These are phyloP conservation scores for Ramaria rubella DNA, from an alignment of 768 basidiomycete genomes.

Conservation along the genomic window DNA sequence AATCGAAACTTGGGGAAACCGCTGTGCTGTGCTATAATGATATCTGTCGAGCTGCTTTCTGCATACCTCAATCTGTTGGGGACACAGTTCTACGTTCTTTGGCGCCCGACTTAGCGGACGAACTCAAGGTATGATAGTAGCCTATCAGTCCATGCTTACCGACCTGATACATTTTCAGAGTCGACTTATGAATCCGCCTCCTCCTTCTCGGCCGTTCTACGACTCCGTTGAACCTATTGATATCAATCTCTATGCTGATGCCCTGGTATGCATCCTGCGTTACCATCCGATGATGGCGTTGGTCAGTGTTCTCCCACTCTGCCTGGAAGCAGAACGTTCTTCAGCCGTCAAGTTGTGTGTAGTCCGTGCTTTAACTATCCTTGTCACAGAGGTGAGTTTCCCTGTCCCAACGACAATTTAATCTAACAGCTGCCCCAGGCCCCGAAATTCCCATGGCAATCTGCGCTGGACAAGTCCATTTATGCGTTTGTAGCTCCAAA, in stretches of 20 bases:
- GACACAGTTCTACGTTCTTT: slow-evolving; percentile 60
- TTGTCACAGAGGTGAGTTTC: slow-evolving; percentile 54
- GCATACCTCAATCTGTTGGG: slow-evolving; percentile 37
- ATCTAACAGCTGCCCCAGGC: slow-evolving; percentile 33
- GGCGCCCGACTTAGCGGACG: slow-evolving; percentile 69
- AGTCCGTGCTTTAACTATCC: slow-evolving; percentile 63
- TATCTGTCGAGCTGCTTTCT: slow-evolving; percentile 63
- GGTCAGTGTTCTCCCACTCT: slow-evolving; percentile 51
- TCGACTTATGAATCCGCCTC: slow-evolving; percentile 27
- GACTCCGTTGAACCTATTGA: slow-evolving; percentile 66
- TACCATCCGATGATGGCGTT: slow-evolving; percentile 61
- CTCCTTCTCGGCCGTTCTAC: slow-evolving; percentile 50
- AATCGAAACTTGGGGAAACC: slow-evolving; percentile 56
- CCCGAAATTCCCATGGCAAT: slow-evolving; percentile 49
- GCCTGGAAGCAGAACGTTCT: slow-evolving; percentile 70
- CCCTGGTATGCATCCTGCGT: slow-evolving; percentile 64
- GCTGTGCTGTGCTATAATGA: slow-evolving; percentile 71
- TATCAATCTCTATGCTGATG: slow-evolving; percentile 68
- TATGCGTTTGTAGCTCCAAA: slow-evolving; percentile 4
- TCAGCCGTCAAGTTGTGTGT: slow-evolving; percentile 77
- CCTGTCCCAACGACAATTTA: background rate
- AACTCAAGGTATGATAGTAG: slow-evolving; percentile 55
- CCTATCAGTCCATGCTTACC: background rate
- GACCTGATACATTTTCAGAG: slow-evolving; percentile 18
- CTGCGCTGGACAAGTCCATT: slow-evolving; percentile 35